These are phyloP conservation scores for Macrotyloma uniflorum DNA, from an alignment of 306 rosid genomes.

Conservation along the genomic window DNA sequence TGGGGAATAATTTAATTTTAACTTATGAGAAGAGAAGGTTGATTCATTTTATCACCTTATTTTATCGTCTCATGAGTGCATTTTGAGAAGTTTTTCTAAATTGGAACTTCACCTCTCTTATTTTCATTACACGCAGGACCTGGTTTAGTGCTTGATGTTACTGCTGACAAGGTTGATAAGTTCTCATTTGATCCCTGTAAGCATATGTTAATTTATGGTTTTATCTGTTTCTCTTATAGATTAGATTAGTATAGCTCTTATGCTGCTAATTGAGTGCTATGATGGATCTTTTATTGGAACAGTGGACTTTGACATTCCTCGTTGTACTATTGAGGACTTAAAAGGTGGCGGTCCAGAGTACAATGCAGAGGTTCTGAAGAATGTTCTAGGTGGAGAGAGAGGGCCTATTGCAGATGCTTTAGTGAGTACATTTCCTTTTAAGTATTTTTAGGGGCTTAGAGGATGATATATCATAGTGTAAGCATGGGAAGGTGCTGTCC, in stretches of 20 bases:
- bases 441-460: background rate
- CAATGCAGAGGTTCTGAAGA: constrained; percentile 70
- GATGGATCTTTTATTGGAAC: constrained; percentile 34
- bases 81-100: background rate
- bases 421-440: constrained; percentile 53
- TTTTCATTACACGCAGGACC: constrained; percentile 67
- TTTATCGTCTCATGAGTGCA: background rate
- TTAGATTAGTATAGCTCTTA: constrained; percentile 27
- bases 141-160: constrained; percentile 82
- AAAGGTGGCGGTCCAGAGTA: constrained; percentile 83
- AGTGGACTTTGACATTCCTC: constrained; percentile 93
- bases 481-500: background rate
- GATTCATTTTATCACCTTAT: background rate
- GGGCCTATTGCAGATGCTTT: constrained; percentile 87
- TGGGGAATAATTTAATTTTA: background rate
- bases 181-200: constrained; percentile 91
- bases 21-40: background rate
- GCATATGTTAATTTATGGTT: constrained; percentile 42
- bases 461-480: background rate
- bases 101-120: background rate
- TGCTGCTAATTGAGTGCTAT: constrained; percentile 26
- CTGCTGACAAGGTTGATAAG: constrained; percentile 70
- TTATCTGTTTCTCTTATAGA: constrained; percentile 3
- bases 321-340: constrained; percentile 70
- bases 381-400: constrained; percentile 80